phyloP scores from a whole-genome alignment of 495 filamentous ascomycete genomes.

The Talaromyces wortmannii region DNA sequence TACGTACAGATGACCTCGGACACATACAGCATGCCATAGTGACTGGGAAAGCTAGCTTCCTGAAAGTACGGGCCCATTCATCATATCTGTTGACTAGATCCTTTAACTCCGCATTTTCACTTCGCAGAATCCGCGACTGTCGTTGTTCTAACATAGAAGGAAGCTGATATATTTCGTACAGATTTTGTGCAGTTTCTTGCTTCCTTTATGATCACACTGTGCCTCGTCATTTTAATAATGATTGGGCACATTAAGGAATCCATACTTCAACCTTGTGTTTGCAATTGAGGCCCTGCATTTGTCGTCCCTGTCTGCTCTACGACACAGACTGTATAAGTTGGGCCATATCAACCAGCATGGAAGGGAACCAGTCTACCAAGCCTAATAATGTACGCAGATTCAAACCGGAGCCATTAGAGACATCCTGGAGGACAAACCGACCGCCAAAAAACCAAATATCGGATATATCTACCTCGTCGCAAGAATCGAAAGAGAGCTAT shows the following conservation, averaged over 20 bases:
- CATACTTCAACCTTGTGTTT: neutral
- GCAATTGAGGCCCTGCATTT: neutral
- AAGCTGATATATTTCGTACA: too few species aligned
- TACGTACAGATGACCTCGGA: too few species aligned
- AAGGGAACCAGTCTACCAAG: neutral
- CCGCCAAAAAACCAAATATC: neutral
- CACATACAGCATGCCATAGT: too few species aligned
- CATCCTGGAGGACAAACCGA: conserved; percentile 2
- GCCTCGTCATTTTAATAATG: neutral
- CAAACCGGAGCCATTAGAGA: conserved; percentile 4
- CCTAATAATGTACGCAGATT: conserved; percentile 1
- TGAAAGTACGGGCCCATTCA: too few species aligned
- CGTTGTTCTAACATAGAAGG: too few species aligned
- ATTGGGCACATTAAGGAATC: neutral
- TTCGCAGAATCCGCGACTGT: too few species aligned
- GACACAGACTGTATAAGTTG: neutral
- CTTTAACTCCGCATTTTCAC: too few species aligned
- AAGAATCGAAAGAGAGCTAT: neutral
- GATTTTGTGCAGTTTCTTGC: too few species aligned
- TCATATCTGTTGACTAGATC: too few species aligned
- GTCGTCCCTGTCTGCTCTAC: neutral
- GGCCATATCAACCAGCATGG: neutral
- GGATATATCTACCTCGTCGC: conserved; percentile 8
- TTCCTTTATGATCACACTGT: too few species aligned
- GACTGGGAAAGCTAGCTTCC: too few species aligned